phyloP scores from a whole-genome alignment of 2,329 filamentous ascomycete species.

The Colletotrichum gigasporum region DNA sequence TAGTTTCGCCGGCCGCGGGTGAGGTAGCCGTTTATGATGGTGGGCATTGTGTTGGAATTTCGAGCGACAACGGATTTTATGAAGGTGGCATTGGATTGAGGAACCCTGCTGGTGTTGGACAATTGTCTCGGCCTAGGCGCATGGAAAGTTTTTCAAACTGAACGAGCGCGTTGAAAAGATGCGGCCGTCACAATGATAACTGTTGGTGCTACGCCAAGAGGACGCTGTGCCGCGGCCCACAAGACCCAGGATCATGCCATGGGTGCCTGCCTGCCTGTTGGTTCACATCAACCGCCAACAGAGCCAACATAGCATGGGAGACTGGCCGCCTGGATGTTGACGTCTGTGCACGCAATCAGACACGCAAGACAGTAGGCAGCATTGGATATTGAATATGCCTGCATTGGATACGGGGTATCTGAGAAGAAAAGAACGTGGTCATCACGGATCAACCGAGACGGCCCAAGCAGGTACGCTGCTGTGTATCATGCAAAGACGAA shows the following conservation, averaged over 20 bases:
- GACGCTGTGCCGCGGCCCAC: background rate
- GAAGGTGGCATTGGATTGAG: no score
- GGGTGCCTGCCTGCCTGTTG: background rate
- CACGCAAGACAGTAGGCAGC: no score
- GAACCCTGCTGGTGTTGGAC: no score
- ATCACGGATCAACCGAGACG: constrained; percentile 8
- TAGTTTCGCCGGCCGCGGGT: background rate
- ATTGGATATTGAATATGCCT: background rate
- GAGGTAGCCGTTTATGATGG: constrained; percentile 8
- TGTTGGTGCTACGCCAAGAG: no score
- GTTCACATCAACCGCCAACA: background rate
- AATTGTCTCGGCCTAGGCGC: no score
- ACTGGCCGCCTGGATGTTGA: background rate
- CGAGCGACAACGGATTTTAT: no score
- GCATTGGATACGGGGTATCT: constrained; percentile 20
- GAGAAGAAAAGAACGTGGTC: constrained; percentile 6
- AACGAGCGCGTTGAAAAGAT: no score
- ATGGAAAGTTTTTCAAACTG: no score
- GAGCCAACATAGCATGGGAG: background rate
- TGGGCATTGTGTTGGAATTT: constrained; percentile 3
- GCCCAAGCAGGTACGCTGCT: background rate
- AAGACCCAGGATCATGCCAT: background rate
- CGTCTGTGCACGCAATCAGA: background rate
- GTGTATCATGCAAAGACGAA: background rate
- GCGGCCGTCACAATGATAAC: no score